Evolutionary conservation across 768 basidiomycete species (phyloP).

Genomic region (Hericium rajendrae): DNA sequence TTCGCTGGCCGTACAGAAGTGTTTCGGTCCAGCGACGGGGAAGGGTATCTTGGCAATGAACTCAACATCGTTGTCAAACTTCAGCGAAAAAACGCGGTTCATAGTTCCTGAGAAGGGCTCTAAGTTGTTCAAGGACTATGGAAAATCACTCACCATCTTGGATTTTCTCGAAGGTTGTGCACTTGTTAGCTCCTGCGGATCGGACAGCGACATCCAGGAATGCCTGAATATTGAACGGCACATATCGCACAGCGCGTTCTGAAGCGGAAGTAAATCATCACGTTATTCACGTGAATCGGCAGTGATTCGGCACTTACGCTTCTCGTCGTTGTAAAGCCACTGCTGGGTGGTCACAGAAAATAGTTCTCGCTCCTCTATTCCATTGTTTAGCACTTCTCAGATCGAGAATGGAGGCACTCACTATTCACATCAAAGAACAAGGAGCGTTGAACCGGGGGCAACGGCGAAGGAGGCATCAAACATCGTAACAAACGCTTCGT

Average conservation of each 20-base stretch:
- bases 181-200: conserved; percentile 6
- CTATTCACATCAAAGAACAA: too few species aligned
- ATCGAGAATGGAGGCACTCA: too few species aligned
- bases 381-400: too few species aligned
- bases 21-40: conserved; percentile 27
- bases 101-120: conserved; percentile 22
- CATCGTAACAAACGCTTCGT: too few species aligned
- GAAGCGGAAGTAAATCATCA: neutral
- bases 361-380: too few species aligned
- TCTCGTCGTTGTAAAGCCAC: too few species aligned
- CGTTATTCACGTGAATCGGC: too few species aligned
- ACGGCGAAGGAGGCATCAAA: too few species aligned
- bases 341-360: too few species aligned
- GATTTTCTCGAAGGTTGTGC: conserved; percentile 2
- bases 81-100: conserved; percentile 32
- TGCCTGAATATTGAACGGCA: conserved; percentile 9
- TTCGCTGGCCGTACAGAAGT: conserved; percentile 33
- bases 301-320: too few species aligned
- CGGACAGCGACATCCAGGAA: conserved; percentile 6
- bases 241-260: conserved; percentile 8
- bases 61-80: conserved; percentile 25
- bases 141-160: conserved; percentile 5
- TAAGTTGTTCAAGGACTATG: neutral
- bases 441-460: too few species aligned
- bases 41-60: conserved; percentile 36